Conservation (phyloP, 257 asterid species). For the Thymus quinquecostatus region DNA sequence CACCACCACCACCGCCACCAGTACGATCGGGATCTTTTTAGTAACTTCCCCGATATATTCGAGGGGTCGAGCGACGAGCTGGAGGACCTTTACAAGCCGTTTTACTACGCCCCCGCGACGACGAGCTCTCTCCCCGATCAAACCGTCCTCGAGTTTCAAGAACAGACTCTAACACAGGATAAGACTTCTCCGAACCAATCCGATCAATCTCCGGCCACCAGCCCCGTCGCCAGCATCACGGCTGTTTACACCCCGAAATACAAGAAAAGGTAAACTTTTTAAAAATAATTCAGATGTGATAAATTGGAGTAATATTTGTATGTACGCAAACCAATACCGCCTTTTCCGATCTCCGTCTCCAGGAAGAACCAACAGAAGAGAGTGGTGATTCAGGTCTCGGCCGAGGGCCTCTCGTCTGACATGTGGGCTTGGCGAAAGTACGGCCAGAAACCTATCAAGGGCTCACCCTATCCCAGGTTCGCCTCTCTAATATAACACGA, state of each 20-base stretch:
- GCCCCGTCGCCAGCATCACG: conserved; percentile 24
- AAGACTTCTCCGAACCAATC: conserved; percentile 19
- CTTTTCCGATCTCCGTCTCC: background rate
- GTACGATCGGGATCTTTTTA: conserved; percentile 18
- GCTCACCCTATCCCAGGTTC: conserved; percentile 93
- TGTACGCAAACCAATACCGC: too few species aligned
- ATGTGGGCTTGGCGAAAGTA: conserved; percentile 99
- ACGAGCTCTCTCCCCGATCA: conserved; percentile 32
- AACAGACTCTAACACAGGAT: conserved; percentile 29
- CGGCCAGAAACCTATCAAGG: conserved; percentile 97
- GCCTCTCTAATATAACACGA: background rate
- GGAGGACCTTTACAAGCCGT: conserved; percentile 80
- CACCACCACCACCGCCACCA: too few species aligned
- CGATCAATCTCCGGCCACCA: conserved; percentile 38
- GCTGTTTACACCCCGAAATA: conserved; percentile 57
- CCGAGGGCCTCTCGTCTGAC: conserved; percentile 75
- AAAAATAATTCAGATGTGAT: background rate
- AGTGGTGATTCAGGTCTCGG: conserved; percentile 69
- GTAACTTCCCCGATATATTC: conserved; percentile 42
- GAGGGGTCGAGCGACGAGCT: conserved; percentile 52
- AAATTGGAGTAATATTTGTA: background rate
- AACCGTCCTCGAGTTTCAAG: conserved; percentile 31
- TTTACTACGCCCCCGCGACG: conserved; percentile 34
- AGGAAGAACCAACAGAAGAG: conserved; percentile 90
- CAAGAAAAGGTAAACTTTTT: conserved; percentile 65